A percentile compares a stretch with the other conserved stretches of the same genome.
Evolutionary conservation across 805 yeast species (phyloP).

Genomic region (Nakazawaea siamensis): DNA sequence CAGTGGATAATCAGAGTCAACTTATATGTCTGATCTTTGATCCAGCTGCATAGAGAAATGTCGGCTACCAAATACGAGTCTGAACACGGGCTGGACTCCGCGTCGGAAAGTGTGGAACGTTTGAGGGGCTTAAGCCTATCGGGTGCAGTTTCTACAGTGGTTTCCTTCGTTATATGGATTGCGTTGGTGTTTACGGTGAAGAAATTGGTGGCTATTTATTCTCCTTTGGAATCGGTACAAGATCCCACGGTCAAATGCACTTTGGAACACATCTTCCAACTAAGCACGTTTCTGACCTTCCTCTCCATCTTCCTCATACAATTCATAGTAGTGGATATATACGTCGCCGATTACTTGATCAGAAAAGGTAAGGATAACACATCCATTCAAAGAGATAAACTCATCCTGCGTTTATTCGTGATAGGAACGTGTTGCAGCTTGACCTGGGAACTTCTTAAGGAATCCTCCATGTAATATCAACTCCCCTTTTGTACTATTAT

Average conservation of each 20-base stretch:
- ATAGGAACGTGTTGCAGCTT: constrained; percentile 3
- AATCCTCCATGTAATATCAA: too few species aligned
- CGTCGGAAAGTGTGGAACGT: not conserved
- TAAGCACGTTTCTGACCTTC: too few species aligned
- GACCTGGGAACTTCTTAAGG: constrained; percentile 3
- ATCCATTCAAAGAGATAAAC: too few species aligned
- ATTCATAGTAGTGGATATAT: constrained; percentile 2
- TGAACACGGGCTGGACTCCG: too few species aligned
- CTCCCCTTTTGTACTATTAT: too few species aligned
- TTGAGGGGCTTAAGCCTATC: constrained; percentile 1
- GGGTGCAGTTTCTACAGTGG: not conserved
- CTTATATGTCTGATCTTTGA: too few species aligned
- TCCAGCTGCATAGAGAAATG: too few species aligned
- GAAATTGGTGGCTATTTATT: not conserved
- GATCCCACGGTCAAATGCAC: not conserved
- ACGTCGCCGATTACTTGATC: constrained; percentile 1
- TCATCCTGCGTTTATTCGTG: constrained; percentile 6
- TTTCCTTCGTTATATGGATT: not conserved
- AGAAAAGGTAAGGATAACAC: not conserved
- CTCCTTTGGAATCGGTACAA: not conserved
- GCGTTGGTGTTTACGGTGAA: not conserved
- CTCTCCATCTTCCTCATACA: constrained; percentile 1
- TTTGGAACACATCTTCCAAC: not conserved
- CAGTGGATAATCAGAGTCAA: too few species aligned
- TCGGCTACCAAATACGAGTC: too few species aligned